Evolutionary conservation across 768 basidiomycete genomes (phyloP), one percentile per base, ranked within the genome.

Genomic region (Mrakia gelida): DNA sequence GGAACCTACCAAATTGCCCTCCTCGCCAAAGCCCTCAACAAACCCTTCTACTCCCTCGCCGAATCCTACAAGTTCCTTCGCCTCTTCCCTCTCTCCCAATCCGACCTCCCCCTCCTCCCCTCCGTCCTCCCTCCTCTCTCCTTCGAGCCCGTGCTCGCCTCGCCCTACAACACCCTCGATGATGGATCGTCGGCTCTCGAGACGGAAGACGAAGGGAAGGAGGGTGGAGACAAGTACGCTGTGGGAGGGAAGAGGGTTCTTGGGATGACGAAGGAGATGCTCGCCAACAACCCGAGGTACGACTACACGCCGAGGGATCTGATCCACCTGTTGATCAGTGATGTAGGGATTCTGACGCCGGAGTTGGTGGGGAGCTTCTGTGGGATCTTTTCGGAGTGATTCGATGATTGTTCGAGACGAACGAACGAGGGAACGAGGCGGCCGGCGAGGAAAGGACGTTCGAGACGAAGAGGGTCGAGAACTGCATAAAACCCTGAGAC

Each of bases 1-100:
- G 96, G 96, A 61, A 94, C 94, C 82, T 95, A 93, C 85, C 94
- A 97, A 85, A 94, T 98, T 81, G 96, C 97, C 5, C 92, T 97
- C 82, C 93, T 98, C 76, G 96, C 97, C 74, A 93, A 94, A 84
- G 92, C 93, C 56, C 89, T 92, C 76, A 92, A 93, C 82, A 97
- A 96, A 84, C 96, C 97, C 6, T 95, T 98, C 84, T 98, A 98
- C 85, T 95, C 93, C 72, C 88, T 95, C 52, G 94, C 94, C 41
- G 81, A 81, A 67, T 81, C 93, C 84, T 98, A 95, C 88, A 98
- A 98, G 87, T 98, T 98, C 85, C 92, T 96, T 84, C 91, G 96
- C 80, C 87, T 95, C 81, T 98, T 97, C 86, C 95, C 95, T 2
- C 82, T 85, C 54, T 83, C 82, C 5, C 84, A 85, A 73, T 82